Evolutionary conservation across 495 filamentous ascomycete genomes (phyloP), one percentile per base, ranked within the genome.

Genomic region (Neurospora sp.): DNA sequence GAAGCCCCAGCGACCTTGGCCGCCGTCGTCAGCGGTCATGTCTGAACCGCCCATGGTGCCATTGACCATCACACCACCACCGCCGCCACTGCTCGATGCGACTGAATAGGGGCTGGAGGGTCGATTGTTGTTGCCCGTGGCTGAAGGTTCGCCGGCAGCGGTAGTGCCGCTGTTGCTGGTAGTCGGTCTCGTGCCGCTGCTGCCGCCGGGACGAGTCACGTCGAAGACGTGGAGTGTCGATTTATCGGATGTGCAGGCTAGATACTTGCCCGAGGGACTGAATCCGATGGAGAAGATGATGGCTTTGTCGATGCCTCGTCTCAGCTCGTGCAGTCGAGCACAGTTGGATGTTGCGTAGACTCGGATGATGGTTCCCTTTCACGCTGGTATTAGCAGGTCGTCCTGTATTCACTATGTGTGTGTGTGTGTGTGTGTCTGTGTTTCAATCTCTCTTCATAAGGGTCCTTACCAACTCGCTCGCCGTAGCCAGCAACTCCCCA

Each of bases 241-340:
- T 80, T 98, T 99, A 83, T 99, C 96, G 35, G 94, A 97, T n/a
- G 96, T 98, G 70, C 94, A 94, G 22, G 96, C 96, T 16, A 98
- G 86, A 74, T 92, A 83, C 44, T 85, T 87, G 68, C 90, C 91
- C 9, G 89, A 89, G 1, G 95, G 96, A 40, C 91, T 96, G 78
- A 98, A 93, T 35, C 92, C 89, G 16, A 99, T 83, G 7, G 92
- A 94, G 83, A 92, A 97, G 76, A 98, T 91, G 27, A 88, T 87
- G 27, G 96, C 94, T 68, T 89, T 91, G 76, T 99, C 96, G 38
- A 95, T 90, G 31, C 96, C 96, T 8, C 96, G 90, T 35, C 96
- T 90, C 53, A 97, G 82, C 80, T 98, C 96, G 17, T 87, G 90
- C 45, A 97, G 81, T 65, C 91, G 89, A 44, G 92, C 90, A 77